Evolutionary conservation across 2,329 filamentous ascomycete species (phyloP).

Genomic region (Fusarium mexicanum): DNA sequence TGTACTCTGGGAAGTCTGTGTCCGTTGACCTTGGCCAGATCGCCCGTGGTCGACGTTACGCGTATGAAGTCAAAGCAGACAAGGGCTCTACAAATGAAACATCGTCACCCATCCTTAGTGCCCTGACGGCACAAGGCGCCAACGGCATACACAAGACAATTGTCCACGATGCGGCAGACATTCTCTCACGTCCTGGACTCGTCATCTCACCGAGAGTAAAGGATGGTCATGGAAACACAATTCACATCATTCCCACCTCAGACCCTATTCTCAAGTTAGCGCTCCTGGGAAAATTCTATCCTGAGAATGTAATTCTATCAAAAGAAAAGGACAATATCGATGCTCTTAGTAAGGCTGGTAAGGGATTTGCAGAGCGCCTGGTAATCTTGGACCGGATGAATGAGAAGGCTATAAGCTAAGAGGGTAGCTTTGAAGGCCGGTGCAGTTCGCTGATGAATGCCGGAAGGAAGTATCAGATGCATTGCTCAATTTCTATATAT

Average conservation of each 20-base stretch:
- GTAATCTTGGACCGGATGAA: neutral
- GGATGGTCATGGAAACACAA: neutral
- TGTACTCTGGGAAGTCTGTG: neutral
- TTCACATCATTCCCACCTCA: neutral
- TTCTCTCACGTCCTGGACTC: neutral
- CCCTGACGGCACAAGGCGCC: neutral
- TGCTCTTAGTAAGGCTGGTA: neutral
- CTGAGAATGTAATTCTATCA: neutral
- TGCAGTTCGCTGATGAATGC: rapidly evolving
- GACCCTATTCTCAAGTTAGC: neutral
- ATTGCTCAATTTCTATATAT: neutral
- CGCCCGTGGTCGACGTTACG: neutral
- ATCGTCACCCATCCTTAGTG: neutral
- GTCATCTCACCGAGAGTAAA: neutral
- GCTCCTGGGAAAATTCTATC: neutral
- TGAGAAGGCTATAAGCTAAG: neutral
- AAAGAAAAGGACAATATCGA: neutral
- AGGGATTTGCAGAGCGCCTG: neutral
- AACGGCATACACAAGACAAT: neutral
- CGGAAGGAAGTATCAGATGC: neutral
- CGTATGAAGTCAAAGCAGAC: neutral
- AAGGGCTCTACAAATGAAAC: neutral
- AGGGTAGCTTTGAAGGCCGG: neutral
- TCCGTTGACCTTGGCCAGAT: neutral
- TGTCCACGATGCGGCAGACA: neutral